Evolutionary conservation across 75 land plant species (phyloP), one percentile per base, ranked within the genome.

Genomic region (Cryptomeria japonica): DNA sequence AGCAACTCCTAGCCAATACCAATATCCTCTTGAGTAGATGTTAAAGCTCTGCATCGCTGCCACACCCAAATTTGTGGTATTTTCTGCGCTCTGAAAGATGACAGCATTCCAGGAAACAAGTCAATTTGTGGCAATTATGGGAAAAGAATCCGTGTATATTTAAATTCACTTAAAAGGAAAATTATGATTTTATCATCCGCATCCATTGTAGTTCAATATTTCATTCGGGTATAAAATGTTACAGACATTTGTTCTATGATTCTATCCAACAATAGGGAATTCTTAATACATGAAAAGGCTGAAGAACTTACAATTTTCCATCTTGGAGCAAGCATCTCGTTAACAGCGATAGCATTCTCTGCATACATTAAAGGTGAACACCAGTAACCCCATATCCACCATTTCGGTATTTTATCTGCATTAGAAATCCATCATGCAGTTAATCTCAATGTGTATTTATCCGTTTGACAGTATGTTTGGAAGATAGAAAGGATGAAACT

Each of bases 371-470:
- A 41, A 19, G 97, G 97, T 22, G 97, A 96, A 51, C 90, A 28
- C 95, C 95, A 96, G 82, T 94, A 93, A 77, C 91, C 97, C 97
- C 97, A 95, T 42, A 87, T 88, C 97, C 95, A 95, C 93, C 95
- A 95, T 0, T 83, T 88, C 32, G 94, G 93, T 36, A 95, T 94
- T 47, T 80, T 51, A 76, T 47, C 95, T 95, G 91, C 44, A 12
- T 77, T 22, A 13, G n/a, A 82, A 82, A 46, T 46, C 83, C 84
- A 82, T 82, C 15, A 46, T 44, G 15, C 32, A 12, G 84, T 82
- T 46, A 82, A 44, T 82, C 31, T 82, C 6, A 80, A 19, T 82
- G 47, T 82, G n/a, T 44, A 12, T 82, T 46, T 49, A 10, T 10
- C 32, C 5, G 31, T 44, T n/a, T 38, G 82, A 44, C 42, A 44